Base-by-base conservation (phyloP, 805 yeast genomes). In the Cyberlindnera subsufficiens region DNA sequence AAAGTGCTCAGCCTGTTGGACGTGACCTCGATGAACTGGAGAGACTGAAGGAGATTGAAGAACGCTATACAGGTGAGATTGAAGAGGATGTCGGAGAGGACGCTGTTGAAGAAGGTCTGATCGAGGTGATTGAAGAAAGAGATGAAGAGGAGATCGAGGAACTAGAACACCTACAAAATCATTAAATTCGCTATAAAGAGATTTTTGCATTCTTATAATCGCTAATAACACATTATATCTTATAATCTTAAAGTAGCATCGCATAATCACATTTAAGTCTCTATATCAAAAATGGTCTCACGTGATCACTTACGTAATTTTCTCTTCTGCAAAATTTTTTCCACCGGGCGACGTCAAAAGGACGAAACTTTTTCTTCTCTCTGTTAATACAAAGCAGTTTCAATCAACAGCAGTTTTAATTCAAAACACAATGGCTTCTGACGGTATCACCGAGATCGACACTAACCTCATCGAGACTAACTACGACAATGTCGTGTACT, bases 401-500 rank as follows among this genome's bases (percentile, higher is more conserved):
- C 10, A 22, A n/a, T 33, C 32, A 41, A 35, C 18, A 42, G 35
- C n/a, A 6, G 30, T 22, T 22, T 22, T 22, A 22, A 25, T 25
- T 15, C 19, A 22, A 16, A 16, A 32, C 47, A 60, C 46, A 31
- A 60, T 63, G 67, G 63, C 67, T 22, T 22, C 27, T 58, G 86
- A 81, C 72, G 86, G 85, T 63, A 80, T 80, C 63, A 74, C 80
- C 53, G 93, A 86, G 68, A 77, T 86, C 66, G 95, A 85, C 69
- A 71, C 88, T 65, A 79, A 79, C 67, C 78, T 78, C 66, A 89
- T 91, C 66, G 91, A 86, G 75, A 74, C 96, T 73, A 91, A 91
- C 84, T 88, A 90, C 81, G 96, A 90, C 78, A 88, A 89, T 68
- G 89, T 87, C 64, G 80, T 77, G 60, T 66, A 74, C 71, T 70